phyloP scores from a whole-genome alignment of 148 eudicot species.

The Chenopodium formosanum region DNA sequence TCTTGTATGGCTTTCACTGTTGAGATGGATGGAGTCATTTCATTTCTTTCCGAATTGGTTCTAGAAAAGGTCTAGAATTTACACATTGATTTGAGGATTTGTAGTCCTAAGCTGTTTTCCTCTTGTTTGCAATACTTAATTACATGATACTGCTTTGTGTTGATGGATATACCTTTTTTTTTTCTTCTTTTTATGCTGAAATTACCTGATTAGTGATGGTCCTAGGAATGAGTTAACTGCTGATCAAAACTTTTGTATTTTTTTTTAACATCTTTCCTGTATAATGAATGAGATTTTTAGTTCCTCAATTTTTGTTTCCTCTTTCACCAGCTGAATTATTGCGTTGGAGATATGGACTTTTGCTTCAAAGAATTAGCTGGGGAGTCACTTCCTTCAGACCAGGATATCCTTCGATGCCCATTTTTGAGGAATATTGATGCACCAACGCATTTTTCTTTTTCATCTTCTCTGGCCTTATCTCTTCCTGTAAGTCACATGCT shows the following conservation, averaged over 20 bases:
- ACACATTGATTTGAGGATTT: neutral
- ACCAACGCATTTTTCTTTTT: conserved; percentile 84
- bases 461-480: conserved; percentile 61
- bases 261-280: neutral
- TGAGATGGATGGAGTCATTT: neutral
- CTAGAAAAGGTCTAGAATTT: neutral
- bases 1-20: neutral
- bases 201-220: neutral
- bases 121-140: neutral
- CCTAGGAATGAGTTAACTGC: neutral
- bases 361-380: conserved; percentile 47
- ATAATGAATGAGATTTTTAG: neutral
- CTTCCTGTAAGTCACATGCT: conserved; percentile 63
- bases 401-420: conserved; percentile 68
- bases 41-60: neutral
- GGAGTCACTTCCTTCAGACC: conserved; percentile 51
- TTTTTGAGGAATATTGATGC: conserved; percentile 87
- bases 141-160: neutral
- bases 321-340: conserved; percentile 11
- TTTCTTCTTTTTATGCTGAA: neutral
- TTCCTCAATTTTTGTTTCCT: conserved; percentile 7
- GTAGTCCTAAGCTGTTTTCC: neutral
- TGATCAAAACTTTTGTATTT: neutral
- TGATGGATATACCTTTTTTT: neutral
- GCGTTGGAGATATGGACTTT: conserved; percentile 51